Conservation (phyloP, 495 filamentous ascomycete species). For the Jackrogersella multiformis region DNA sequence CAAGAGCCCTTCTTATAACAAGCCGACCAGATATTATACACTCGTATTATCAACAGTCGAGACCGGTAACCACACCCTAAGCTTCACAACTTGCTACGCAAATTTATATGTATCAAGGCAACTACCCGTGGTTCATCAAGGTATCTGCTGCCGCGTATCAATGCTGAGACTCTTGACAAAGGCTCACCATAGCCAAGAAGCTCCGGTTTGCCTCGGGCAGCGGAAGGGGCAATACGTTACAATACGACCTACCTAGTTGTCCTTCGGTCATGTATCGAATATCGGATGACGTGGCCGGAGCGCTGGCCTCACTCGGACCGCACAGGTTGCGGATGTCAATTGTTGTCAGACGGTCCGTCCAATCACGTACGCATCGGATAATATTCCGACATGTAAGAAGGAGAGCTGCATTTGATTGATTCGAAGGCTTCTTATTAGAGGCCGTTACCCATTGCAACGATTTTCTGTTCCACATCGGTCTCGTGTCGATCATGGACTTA, state of each 20-base stretch:
- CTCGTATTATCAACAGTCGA: too few relatives aligned
- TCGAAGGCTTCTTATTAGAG: slow-evolving; percentile 5
- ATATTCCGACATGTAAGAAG: slow-evolving; percentile 14
- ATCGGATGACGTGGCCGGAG: slow-evolving; percentile 46
- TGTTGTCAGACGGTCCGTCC: slow-evolving; percentile 28
- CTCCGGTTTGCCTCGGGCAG: neutral
- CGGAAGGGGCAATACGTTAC: neutral
- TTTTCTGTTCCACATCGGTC: slow-evolving; percentile 2
- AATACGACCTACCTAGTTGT: neutral
- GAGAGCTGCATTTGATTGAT: slow-evolving; percentile 25
- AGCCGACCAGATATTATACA: too few relatives aligned
- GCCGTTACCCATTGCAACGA: neutral
- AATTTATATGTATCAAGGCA: neutral
- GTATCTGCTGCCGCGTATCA: neutral
- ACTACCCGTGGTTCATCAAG: neutral
- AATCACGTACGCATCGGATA: slow-evolving; percentile 27
- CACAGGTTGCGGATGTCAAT: slow-evolving; percentile 7
- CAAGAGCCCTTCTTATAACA: neutral
- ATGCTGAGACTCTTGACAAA: neutral
- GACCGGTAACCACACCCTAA: too few relatives aligned
- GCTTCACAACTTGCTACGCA: neutral
- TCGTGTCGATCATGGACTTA: neutral
- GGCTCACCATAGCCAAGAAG: neutral
- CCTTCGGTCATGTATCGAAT: slow-evolving; percentile 21
- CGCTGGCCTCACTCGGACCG: slow-evolving; percentile 3